A percentile compares a stretch with the other conserved stretches of the same genome.
Evolutionary conservation across 768 basidiomycete genomes (phyloP).

Genomic region (Auricularia heimuer): DNA sequence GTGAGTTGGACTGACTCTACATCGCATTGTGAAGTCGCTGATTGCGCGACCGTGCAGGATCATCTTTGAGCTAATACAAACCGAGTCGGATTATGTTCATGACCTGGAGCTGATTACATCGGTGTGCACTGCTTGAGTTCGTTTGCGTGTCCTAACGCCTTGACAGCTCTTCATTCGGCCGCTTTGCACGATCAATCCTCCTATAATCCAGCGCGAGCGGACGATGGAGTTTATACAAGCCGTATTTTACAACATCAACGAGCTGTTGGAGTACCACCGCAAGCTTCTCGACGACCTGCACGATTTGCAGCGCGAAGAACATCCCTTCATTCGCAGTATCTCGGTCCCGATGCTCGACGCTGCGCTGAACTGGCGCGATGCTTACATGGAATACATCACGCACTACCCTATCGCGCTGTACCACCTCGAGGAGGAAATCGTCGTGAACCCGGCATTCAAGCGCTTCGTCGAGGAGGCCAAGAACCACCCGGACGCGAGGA

Average conservation of each 20-base stretch:
- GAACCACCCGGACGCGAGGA: conserved; percentile 66
- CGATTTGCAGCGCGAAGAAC: conserved; percentile 81
- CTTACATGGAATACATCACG: conserved; percentile 86
- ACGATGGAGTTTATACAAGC: conserved; percentile 72
- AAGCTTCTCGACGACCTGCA: conserved; percentile 71
- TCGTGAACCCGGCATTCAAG: conserved; percentile 70
- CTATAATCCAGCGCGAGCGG: conserved; percentile 63
- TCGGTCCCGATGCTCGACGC: conserved; percentile 82
- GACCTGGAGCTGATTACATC: conserved; percentile 79
- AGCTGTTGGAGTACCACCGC: conserved; percentile 65
- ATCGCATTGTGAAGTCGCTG: not conserved
- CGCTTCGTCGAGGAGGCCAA: conserved; percentile 66
- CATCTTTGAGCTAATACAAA: conserved; percentile 91
- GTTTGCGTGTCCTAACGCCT: not conserved
- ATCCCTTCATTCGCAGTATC: conserved; percentile 67
- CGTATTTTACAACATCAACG: conserved; percentile 80
- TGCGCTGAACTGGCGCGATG: conserved; percentile 83
- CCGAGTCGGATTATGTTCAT: conserved; percentile 90
- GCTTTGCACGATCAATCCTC: conserved; percentile 61
- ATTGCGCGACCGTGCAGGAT: conserved; percentile 36
- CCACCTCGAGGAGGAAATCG: conserved; percentile 80
- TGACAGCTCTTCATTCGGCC: conserved; percentile 73
- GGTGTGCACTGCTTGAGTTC: conserved; percentile 30
- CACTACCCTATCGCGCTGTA: conserved; percentile 88
- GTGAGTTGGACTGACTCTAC: not conserved